Base-by-base conservation (phyloP, 768 basidiomycete genomes). In the Amanita phalloides region DNA sequence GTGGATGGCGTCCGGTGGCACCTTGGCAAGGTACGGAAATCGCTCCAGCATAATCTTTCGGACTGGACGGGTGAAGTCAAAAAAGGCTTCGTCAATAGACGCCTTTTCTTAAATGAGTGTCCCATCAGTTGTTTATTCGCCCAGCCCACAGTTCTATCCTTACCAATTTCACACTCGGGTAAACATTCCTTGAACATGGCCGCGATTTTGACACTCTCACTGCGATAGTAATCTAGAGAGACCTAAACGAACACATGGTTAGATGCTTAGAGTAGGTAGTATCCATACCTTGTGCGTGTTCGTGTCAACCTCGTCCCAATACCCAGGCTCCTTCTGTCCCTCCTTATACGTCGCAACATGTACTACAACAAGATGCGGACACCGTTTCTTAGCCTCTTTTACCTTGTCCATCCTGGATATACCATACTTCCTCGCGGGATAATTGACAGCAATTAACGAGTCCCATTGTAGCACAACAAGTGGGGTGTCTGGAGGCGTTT, bases 341-440 rank as follows among this genome's bases (percentile, higher is more conserved):
- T 91, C 88, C 60, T 77, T 86, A 68, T 91, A 98, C 9, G 96
- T 98, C 14, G 94, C 93, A 13, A 95, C 92, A 69, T 99, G 95
- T 6, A 96, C 86, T 3, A 90, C 80, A 32, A 79, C 71, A 6
- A 98, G 69, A 46, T 90, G 69, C 0, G 95, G 94, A 64, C 94
- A 98, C 56, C 81, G 79, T 65, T 86, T 82, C 68, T 82, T 75
- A 6, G 95, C 90, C 43, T 94, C 89, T 61, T 82, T 76, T 53
- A 83, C 70, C 62, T 82, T 84, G 65, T 84, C 86, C 81, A 91
- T 89, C 43, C 95, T 72, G n/a, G 90, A 89, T 59, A 99, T 94
- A 4, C 94, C 95, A 62, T 78, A 97, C 60, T 81, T 82, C 56
- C 96, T 78, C 0, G 96, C 95, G 4, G 93, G 84, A 62, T 99